phyloP scores from a whole-genome alignment of 169 alveolate species.

The Miamiensis avidus region DNA sequence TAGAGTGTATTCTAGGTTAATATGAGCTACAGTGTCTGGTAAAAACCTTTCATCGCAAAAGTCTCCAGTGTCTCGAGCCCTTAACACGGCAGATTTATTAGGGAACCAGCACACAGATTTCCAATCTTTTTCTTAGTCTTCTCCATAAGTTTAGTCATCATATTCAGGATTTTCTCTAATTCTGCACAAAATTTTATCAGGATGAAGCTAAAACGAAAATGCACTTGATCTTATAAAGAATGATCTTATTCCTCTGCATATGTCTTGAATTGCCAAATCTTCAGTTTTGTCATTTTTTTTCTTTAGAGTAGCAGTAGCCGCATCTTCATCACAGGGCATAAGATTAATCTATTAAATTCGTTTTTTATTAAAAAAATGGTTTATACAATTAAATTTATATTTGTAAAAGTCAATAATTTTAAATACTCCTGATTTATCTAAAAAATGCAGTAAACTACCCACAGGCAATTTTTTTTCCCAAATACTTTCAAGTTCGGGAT shows the following conservation, averaged over 20 bases:
- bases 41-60: constrained; percentile 27
- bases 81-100: constrained; percentile 55
- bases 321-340: constrained; percentile 63
- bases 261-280: constrained; percentile 63
- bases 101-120: constrained; percentile 60
- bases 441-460: constrained; percentile 48
- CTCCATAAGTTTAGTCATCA: constrained; percentile 66
- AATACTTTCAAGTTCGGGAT: constrained; percentile 58
- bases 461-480: constrained; percentile 44
- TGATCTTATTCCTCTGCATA: constrained; percentile 51
- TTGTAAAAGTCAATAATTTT: no score
- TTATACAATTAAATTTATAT: no score
- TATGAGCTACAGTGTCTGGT: constrained; percentile 61
- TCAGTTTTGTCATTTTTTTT: constrained; percentile 58
- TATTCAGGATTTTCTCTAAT: constrained; percentile 67
- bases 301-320: constrained; percentile 48
- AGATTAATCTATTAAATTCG: constrained; percentile 45
- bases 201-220: constrained; percentile 49
- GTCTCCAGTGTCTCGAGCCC: constrained; percentile 41
- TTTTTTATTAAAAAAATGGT: no score
- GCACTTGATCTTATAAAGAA: constrained; percentile 55
- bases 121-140: constrained; percentile 77
- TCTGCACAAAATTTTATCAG: constrained; percentile 56
- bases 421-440: constrained; percentile 53
- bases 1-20: constrained; percentile 44